These are phyloP conservation scores for Lecanicillium sp. DNA, from an alignment of 2,329 filamentous ascomycete species.

Conservation along the genomic window DNA sequence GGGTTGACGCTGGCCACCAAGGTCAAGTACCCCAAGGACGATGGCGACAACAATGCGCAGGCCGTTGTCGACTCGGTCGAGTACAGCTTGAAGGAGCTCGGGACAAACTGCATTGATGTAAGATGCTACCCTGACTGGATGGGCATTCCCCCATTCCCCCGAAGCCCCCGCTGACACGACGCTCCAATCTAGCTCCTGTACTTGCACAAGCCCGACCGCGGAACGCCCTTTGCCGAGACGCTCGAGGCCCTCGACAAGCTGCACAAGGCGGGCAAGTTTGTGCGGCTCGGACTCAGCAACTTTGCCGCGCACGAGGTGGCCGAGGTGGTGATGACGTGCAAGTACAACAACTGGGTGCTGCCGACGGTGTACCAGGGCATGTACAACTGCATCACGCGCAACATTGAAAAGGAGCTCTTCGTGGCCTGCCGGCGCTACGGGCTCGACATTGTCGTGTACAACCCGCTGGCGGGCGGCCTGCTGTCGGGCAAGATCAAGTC, in stretches of 20 bases:
- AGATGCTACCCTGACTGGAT: slow-evolving; percentile 15
- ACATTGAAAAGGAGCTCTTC: slow-evolving; percentile 68
- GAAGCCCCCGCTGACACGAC: slow-evolving; percentile 6
- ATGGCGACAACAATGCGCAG: slow-evolving; percentile 54
- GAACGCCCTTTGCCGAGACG: slow-evolving; percentile 70
- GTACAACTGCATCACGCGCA: slow-evolving; percentile 75
- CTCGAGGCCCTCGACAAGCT: slow-evolving; percentile 70
- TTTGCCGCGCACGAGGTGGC: slow-evolving; percentile 84
- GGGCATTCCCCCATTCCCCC: slow-evolving; percentile 12
- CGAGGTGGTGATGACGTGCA: slow-evolving; percentile 73
- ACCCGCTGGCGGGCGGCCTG: slow-evolving; percentile 72
- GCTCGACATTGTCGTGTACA: slow-evolving; percentile 73
- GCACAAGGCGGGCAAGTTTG: slow-evolving; percentile 81
- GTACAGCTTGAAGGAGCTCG: slow-evolving; percentile 62
- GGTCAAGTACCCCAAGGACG: slow-evolving; percentile 51
- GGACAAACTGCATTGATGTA: slow-evolving; percentile 64
- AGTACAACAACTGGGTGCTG: slow-evolving; percentile 71
- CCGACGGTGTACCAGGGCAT: slow-evolving; percentile 83
- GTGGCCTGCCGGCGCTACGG: slow-evolving; percentile 68
- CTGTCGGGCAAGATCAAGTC: slow-evolving; percentile 75
- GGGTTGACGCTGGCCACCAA: slow-evolving; percentile 76
- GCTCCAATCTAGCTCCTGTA: slow-evolving; percentile 24
- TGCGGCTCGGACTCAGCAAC: slow-evolving; percentile 72
- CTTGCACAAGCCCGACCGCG: slow-evolving; percentile 42
- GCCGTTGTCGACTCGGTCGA: slow-evolving; percentile 60